Evolutionary conservation across 164 flowering plant genomes (phyloP).

Genomic region (Vitis cinerea): DNA sequence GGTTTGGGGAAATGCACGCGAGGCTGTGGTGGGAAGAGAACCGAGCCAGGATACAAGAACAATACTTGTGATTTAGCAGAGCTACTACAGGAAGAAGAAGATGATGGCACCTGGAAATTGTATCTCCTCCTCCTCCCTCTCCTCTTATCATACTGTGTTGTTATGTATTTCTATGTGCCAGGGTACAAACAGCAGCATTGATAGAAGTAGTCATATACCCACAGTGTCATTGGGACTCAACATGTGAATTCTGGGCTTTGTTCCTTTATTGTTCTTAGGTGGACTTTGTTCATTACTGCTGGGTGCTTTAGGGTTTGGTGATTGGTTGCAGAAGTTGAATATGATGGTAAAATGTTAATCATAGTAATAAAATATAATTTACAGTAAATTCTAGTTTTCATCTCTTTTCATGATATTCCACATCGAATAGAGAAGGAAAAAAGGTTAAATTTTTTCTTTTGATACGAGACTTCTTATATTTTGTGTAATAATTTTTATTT

Average conservation of each 20-base stretch:
- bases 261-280: background rate
- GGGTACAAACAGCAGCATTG: too few relatives aligned
- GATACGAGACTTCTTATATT: too few relatives aligned
- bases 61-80: conserved; percentile 48
- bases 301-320: background rate
- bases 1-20: conserved; percentile 67
- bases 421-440: too few relatives aligned
- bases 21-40: conserved; percentile 80
- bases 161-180: too few relatives aligned
- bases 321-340: background rate
- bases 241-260: conserved; percentile 1
- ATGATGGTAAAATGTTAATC: background rate
- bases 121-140: background rate
- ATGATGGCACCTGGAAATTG: background rate
- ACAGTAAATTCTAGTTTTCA: too few relatives aligned
- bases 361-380: too few relatives aligned
- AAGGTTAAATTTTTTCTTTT: too few relatives aligned
- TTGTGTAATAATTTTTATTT: too few relatives aligned
- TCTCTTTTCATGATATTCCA: too few relatives aligned
- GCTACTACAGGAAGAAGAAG: too few relatives aligned
- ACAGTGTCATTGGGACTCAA: too few relatives aligned
- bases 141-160: background rate
- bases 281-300: background rate
- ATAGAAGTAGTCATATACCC: too few relatives aligned
- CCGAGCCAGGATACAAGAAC: conserved; percentile 64